These are phyloP conservation scores for Boletus pseudopeckii DNA, from an alignment of 768 basidiomycete species.

Conservation along the genomic window DNA sequence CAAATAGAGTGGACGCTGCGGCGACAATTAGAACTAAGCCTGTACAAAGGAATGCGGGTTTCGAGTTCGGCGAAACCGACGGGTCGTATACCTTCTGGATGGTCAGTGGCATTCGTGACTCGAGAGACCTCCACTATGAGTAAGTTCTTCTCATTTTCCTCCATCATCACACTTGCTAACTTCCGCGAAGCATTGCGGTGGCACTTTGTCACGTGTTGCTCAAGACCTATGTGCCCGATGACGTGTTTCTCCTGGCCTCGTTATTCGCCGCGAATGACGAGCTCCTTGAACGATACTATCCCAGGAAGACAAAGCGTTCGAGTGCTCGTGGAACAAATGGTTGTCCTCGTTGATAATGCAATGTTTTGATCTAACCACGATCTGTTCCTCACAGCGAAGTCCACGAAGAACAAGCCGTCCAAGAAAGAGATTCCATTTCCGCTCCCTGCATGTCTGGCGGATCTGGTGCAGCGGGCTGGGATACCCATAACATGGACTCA, in stretches of 20 bases:
- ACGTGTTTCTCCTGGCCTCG: conserved; percentile 14
- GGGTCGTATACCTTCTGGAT: conserved; percentile 8
- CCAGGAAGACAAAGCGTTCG: not conserved
- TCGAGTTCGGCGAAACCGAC: not conserved
- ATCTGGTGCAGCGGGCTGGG: not conserved
- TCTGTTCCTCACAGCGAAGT: not conserved
- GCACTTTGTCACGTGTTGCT: conserved; percentile 11
- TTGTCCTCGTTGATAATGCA: not conserved
- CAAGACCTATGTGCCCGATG: conserved; percentile 9
- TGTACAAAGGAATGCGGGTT: conserved; percentile 1
- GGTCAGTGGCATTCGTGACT: not conserved
- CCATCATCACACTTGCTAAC: not conserved
- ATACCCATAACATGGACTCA: too few species aligned
- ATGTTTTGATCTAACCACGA: not conserved
- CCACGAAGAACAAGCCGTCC: not conserved
- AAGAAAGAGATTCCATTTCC: not conserved
- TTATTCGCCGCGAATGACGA: conserved; percentile 2
- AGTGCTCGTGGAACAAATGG: not conserved
- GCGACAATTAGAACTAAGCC: not conserved
- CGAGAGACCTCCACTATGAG: not conserved
- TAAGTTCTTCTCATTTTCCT: not conserved
- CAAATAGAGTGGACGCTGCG: not conserved
- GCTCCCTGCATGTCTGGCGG: not conserved
- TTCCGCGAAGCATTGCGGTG: conserved; percentile 5
- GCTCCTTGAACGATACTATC: conserved; percentile 1